Conservation (phyloP, 2,329 filamentous ascomycete species). For the Passalora sequoiae region DNA sequence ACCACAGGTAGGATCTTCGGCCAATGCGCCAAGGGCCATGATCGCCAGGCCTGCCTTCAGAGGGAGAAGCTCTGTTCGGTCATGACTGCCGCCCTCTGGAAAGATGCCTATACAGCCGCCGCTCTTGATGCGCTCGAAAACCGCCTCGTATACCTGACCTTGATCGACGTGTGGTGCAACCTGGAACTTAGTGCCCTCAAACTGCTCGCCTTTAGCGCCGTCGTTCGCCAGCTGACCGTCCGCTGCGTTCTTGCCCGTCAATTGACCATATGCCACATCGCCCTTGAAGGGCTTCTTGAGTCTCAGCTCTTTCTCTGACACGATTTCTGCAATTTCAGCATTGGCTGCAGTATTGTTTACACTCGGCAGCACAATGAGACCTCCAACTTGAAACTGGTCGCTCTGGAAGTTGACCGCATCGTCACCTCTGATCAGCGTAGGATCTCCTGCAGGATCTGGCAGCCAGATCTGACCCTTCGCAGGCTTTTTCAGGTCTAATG, state of each 20-base stretch:
- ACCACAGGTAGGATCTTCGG: conserved; percentile 77
- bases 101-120: conserved; percentile 95
- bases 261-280: conserved; percentile 66
- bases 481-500: conserved; percentile 80
- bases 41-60: conserved; percentile 96
- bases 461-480: conserved; percentile 78
- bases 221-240: conserved; percentile 51
- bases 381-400: conserved; percentile 67
- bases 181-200: conserved; percentile 76
- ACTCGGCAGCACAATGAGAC: conserved; percentile 80
- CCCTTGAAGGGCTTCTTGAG: conserved; percentile 85
- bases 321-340: conserved; percentile 76
- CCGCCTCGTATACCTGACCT: conserved; percentile 85
- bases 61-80: conserved; percentile 83
- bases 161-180: conserved; percentile 91
- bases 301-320: conserved; percentile 72
- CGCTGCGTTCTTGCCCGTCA: conserved; percentile 66
- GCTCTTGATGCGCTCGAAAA: conserved; percentile 74
- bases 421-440: conserved; percentile 67
- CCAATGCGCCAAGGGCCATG: conserved; percentile 89
- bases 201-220: conserved; percentile 53
- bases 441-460: conserved; percentile 79
- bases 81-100: conserved; percentile 92
- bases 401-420: conserved; percentile 74
- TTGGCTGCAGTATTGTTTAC: conserved; percentile 75